phyloP scores from a whole-genome alignment of 345 rosid genomes.

The Citrus medica region DNA sequence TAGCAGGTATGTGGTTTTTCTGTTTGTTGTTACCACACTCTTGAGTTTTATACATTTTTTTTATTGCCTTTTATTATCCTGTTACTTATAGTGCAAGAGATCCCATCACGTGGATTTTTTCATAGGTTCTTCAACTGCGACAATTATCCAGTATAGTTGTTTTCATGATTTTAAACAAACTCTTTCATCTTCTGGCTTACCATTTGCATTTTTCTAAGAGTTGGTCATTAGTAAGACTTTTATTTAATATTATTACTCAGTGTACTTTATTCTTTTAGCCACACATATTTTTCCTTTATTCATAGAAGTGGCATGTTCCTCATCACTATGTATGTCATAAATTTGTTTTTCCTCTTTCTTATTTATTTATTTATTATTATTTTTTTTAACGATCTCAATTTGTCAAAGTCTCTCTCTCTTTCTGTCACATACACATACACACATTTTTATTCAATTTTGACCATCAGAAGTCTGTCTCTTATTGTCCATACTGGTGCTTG shows the following conservation, averaged over 20 bases:
- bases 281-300: neutral
- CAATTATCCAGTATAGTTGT: neutral
- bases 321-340: neutral
- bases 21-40: neutral
- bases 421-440: neutral
- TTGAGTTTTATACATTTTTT: neutral
- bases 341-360: neutral
- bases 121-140: neutral
- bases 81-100: neutral
- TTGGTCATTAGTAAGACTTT: neutral
- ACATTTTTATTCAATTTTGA: neutral
- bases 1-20: slow-evolving; percentile 63
- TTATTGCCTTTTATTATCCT: neutral
- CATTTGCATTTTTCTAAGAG: neutral
- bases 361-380: neutral
- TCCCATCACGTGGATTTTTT: neutral
- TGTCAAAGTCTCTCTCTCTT: neutral
- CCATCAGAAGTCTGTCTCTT: neutral
- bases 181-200: neutral
- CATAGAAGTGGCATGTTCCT: neutral
- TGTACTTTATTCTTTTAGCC: neutral
- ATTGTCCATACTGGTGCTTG: neutral
- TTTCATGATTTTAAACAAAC: neutral
- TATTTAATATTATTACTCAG: too few species aligned
- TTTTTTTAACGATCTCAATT: neutral